Base-by-base conservation (phyloP, 805 yeast species). In the Saccharomycopsis lassenensis region DNA sequence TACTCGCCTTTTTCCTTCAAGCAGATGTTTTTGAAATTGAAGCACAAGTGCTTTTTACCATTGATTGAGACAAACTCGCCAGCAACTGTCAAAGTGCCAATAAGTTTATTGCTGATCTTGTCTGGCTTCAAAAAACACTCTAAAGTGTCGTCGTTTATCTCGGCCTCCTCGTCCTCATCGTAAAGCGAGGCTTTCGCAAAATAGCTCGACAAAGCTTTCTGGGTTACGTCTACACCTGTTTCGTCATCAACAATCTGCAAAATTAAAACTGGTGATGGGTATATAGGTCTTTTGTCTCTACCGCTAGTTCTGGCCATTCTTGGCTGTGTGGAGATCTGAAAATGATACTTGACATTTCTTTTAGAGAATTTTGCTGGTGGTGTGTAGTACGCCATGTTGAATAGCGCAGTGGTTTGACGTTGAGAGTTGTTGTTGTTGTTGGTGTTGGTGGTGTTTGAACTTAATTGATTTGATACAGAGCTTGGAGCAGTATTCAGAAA, bases 181-280 rank as follows among this genome's bases (percentile, higher is more conserved):
- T 16, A 23, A n/a, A 36, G 12, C 7, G 7, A 30, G 5, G 39
- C 44, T 20, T 21, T 36, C 10, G 30, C 20, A 30, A 40, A 40
- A 14, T 10, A 40, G 23, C 5, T 14, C 5, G 38, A 25, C 16
- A 40, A 25, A 4, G 24, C 5, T 12, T 37, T 35, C 4, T 18
- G 25, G 8, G 44, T 40, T 21, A 40, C 15, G 35, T 40, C 40
- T 12, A 5, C n/a, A 5, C 12, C 12, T 3, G 29, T 29, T 4
- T 3, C 21, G 6, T 5, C 5, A 12, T 40, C 41, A 17, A 33
- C n/a, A 18, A 40, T 14, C 22, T 40, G 35, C 6, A 40, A 24
- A 12, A 37, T 35, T 4, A 40, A 22, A 23, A 40, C 41, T 3
- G 44, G 44, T 3, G 41, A 24, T 8, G 44, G 44, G 21, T 33